Evolutionary conservation across 176 grass and related monocot genomes (phyloP), one percentile per base, ranked within the genome.

Genomic region (Hordeum marinum): DNA sequence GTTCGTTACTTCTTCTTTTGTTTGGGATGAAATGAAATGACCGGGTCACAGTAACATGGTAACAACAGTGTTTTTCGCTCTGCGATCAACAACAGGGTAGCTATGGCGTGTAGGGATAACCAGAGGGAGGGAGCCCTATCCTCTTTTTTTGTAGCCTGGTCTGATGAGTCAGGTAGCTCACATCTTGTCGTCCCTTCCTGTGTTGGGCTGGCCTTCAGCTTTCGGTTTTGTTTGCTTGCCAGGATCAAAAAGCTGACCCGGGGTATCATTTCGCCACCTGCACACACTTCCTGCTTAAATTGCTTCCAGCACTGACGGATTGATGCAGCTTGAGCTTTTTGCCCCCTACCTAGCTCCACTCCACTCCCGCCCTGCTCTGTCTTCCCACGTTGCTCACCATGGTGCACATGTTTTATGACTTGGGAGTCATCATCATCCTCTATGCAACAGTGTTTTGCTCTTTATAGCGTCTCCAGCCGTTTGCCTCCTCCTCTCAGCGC

Each of bases 201-300:
- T 18, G 25, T 18, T 7, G 17, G 43, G 50, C 45, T 14, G 57
- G 21, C 36, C 39, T 48, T 63, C 73, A 61, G 80, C 89, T 90
- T 87, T 84, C 68, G 85, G 48, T 87, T 87, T 84, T 90, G 89
- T 90, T 90, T 80, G 59, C 80, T 90, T 87, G 80, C 79, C 80
- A 41, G 57, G 75, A 83, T 74, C 75, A 79, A 87, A 90, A 86
- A 29, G 88, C 89, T 90, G 80, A 74, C 71, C 80, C 12, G 18
- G 15, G n/a, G 23, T 39, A 90, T 87, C 89, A 84, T 90, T 83
- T 84, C 85, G 23, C 69, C 89, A 32, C 80, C 68, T 50, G 62
- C 77, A 67, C 69, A 5, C 41, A 15, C 39, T 21, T 41, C 48
- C 80, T 14, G 15, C 77, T 20, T 27, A 73, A 72, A 62, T 76